These are phyloP conservation scores for Penicillium coprophilum DNA, from an alignment of 495 filamentous ascomycete genomes.

Conservation along the genomic window DNA sequence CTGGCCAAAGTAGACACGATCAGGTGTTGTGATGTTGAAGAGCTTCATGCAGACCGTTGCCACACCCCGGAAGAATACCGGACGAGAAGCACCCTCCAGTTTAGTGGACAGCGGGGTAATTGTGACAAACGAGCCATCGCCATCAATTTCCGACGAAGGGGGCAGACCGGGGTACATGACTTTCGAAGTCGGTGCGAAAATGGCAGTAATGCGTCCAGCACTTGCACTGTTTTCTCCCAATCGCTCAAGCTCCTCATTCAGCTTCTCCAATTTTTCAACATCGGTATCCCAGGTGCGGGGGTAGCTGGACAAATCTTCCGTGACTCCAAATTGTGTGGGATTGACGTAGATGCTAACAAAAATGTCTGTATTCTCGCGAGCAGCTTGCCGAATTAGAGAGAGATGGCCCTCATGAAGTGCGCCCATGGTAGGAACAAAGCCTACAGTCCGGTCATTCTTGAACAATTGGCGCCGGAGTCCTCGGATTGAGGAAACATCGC, in stretches of 20 bases:
- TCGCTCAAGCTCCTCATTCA: conserved; percentile 69
- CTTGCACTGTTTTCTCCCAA: conserved; percentile 37
- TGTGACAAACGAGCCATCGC: conserved; percentile 86
- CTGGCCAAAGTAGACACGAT: conserved; percentile 93
- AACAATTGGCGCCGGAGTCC: conserved; percentile 67
- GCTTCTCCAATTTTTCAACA: conserved; percentile 56
- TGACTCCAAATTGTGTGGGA: conserved; percentile 90
- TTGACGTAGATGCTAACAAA: conserved; percentile 94
- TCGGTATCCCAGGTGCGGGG: conserved; percentile 89
- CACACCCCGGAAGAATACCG: conserved; percentile 94
- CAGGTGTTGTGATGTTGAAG: conserved; percentile 86
- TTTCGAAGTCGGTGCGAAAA: conserved; percentile 80
- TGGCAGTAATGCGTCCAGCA: conserved; percentile 68
- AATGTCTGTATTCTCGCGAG: conserved; percentile 76
- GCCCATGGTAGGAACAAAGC: conserved; percentile 95
- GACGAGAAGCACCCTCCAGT: conserved; percentile 81
- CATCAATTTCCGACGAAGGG: conserved; percentile 74
- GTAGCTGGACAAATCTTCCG: conserved; percentile 84
- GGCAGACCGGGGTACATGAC: conserved; percentile 86
- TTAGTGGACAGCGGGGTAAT: conserved; percentile 79
- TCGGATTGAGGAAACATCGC: conserved; percentile 69
- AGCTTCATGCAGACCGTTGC: conserved; percentile 97
- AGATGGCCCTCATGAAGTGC: conserved; percentile 91
- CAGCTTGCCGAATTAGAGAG: conserved; percentile 81
- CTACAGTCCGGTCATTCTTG: conserved; percentile 68